Conservation (phyloP, 2,329 filamentous ascomycete genomes). For the Sphaerulina vaccinii region DNA sequence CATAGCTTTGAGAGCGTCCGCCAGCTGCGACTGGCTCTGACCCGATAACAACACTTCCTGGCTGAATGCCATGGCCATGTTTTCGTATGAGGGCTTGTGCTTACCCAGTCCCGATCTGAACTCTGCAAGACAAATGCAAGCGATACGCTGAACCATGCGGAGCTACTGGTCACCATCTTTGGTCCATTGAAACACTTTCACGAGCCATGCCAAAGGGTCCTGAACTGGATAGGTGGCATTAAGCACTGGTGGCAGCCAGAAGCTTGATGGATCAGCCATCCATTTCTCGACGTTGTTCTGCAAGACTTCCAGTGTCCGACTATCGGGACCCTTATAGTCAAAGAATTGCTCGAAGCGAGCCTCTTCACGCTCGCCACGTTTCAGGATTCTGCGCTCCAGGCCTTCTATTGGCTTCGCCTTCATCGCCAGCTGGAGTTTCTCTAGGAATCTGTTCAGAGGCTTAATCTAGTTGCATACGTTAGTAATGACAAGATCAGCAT, state of each 20-base stretch:
- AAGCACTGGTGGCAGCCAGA: neutral
- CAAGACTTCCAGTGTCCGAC: neutral
- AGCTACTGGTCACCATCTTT: constrained; percentile 3
- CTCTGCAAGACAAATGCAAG: neutral
- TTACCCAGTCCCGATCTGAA: neutral
- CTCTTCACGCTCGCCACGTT: too few relatives aligned
- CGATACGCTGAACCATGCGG: constrained; percentile 1
- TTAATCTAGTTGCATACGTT: too few relatives aligned
- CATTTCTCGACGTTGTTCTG: neutral
- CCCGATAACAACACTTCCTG: neutral
- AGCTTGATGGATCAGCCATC: neutral
- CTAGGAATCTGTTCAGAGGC: too few relatives aligned
- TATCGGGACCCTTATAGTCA: too few relatives aligned
- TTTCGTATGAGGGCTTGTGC: neutral
- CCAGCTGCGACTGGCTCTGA: too few relatives aligned
- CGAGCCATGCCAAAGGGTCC: neutral
- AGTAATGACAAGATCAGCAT: too few relatives aligned
- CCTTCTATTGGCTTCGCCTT: too few relatives aligned
- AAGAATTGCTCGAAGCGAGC: too few relatives aligned
- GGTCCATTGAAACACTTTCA: neutral
- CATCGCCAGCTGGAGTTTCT: too few relatives aligned
- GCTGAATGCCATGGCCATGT: neutral
- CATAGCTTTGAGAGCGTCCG: neutral
- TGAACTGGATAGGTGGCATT: neutral
- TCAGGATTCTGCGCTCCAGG: too few relatives aligned